Evolutionary conservation across 2,329 filamentous ascomycete genomes (phyloP).

Genomic region (Calonectria pseudoreteaudii): DNA sequence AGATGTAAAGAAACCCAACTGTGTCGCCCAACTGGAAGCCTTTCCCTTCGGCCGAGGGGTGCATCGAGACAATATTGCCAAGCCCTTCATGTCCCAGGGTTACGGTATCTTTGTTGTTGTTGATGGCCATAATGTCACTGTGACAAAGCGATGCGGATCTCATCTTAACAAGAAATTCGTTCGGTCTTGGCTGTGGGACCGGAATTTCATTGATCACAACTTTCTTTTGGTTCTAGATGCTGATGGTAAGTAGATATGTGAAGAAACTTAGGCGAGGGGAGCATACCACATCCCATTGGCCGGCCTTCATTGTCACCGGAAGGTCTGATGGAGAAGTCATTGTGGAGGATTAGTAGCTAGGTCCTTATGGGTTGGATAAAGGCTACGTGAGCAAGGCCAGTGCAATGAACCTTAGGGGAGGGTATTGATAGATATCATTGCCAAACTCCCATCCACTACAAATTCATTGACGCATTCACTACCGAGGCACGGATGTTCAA

Average conservation of each 20-base stretch:
- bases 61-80: constrained; percentile 54
- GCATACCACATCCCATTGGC: constrained; percentile 30
- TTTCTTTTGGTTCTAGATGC: constrained; percentile 36
- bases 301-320: constrained; percentile 25
- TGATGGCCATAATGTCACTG: constrained; percentile 41
- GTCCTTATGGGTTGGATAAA: not conserved
- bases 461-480: not conserved
- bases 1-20: constrained; percentile 60
- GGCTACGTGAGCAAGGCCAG: not conserved
- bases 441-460: not conserved
- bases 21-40: constrained; percentile 57
- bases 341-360: not conserved
- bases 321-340: constrained; percentile 12
- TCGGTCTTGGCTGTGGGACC: constrained; percentile 54
- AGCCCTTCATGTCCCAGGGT: constrained; percentile 59
- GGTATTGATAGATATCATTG: constrained; percentile 3
- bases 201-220: constrained; percentile 55
- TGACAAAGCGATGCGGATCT: constrained; percentile 51
- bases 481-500: constrained; percentile 18
- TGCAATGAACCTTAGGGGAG: not conserved
- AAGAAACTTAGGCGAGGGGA: not conserved
- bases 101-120: constrained; percentile 30
- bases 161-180: constrained; percentile 54
- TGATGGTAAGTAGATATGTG: not conserved
- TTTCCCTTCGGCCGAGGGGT: constrained; percentile 48